A percentile compares a stretch with the other conserved stretches of the same genome.
Conservation (phyloP, 2,329 filamentous ascomycete species). For the Penicillium concentricum region DNA sequence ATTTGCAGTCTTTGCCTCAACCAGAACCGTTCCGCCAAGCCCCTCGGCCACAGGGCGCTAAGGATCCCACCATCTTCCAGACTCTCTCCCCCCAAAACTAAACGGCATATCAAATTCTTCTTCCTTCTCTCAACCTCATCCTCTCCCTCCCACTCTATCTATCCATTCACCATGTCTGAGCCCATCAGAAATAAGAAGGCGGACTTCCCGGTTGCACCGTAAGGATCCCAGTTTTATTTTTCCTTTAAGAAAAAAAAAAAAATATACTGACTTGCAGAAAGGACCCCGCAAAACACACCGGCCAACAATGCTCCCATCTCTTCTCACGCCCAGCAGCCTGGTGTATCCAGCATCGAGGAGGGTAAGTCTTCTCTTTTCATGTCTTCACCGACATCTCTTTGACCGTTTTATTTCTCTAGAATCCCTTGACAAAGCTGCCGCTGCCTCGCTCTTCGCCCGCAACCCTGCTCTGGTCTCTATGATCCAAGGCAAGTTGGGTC, state of each 20-base stretch:
- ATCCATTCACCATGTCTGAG: slow-evolving; percentile 61
- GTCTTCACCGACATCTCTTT: slow-evolving; percentile 3
- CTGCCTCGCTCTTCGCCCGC: slow-evolving; percentile 90
- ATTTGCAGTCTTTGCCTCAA: slow-evolving; percentile 21
- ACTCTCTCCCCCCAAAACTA: slow-evolving; percentile 35
- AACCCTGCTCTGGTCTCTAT: slow-evolving; percentile 93
- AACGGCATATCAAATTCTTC: slow-evolving; percentile 40
- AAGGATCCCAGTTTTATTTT: slow-evolving; percentile 40
- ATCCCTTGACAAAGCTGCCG: slow-evolving; percentile 81
- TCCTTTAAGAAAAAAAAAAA: slow-evolving; percentile 18
- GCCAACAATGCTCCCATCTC: slow-evolving; percentile 95
- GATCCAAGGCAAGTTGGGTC: slow-evolving; percentile 95
- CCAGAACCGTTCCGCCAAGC: slow-evolving; percentile 39
- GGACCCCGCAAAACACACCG: slow-evolving; percentile 97
- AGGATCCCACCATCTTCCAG: slow-evolving; percentile 40
- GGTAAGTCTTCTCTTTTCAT: slow-evolving; percentile 58
- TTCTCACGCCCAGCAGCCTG: slow-evolving; percentile 93
- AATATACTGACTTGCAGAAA: slow-evolving; percentile 44
- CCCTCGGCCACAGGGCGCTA: slow-evolving; percentile 42
- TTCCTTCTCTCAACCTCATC: slow-evolving; percentile 21
- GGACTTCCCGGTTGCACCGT: slow-evolving; percentile 63
- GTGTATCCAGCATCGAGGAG: slow-evolving; percentile 93
- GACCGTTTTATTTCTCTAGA: slow-evolving; percentile 55
- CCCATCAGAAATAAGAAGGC: slow-evolving; percentile 67
- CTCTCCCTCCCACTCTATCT: slow-evolving; percentile 9